These are phyloP conservation scores for Nicotiana tabacum DNA, from an alignment of 257 asterid genomes.

Conservation along the genomic window DNA sequence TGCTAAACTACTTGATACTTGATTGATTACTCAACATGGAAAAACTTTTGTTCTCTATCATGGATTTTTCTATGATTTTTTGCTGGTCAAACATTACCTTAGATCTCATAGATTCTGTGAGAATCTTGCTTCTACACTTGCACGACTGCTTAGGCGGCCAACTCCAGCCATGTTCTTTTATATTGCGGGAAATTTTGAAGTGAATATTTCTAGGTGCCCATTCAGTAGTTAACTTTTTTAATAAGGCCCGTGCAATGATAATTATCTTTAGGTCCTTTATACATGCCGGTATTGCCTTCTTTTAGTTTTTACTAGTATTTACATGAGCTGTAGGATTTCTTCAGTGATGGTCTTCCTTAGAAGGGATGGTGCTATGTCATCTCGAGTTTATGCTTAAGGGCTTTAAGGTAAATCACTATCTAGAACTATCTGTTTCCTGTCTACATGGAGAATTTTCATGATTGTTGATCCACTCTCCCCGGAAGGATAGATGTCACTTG, in stretches of 20 bases:
- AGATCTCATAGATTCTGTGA: neutral
- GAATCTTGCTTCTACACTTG: neutral
- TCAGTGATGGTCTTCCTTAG: neutral
- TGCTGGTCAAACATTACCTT: neutral
- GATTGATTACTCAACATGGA: neutral
- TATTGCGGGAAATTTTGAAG: neutral
- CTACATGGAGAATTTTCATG: neutral
- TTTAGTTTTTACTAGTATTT: neutral
- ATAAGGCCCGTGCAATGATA: neutral
- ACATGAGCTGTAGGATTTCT: neutral
- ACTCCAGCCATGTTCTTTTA: neutral
- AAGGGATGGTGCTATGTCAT: neutral
- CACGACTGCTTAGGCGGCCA: neutral
- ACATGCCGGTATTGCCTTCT: neutral
- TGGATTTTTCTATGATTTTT: neutral
- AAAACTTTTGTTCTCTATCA: neutral
- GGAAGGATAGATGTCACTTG: neutral
- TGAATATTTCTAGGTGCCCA: neutral
- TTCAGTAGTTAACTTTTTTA: neutral
- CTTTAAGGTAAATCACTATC: neutral
- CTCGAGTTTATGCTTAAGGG: neutral
- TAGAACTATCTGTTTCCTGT: neutral
- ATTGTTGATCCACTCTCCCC: neutral
- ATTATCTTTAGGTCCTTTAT: neutral
- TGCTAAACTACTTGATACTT: neutral